Conservation (phyloP, 2,329 filamentous ascomycete genomes). For the Epichloe amarillans region DNA sequence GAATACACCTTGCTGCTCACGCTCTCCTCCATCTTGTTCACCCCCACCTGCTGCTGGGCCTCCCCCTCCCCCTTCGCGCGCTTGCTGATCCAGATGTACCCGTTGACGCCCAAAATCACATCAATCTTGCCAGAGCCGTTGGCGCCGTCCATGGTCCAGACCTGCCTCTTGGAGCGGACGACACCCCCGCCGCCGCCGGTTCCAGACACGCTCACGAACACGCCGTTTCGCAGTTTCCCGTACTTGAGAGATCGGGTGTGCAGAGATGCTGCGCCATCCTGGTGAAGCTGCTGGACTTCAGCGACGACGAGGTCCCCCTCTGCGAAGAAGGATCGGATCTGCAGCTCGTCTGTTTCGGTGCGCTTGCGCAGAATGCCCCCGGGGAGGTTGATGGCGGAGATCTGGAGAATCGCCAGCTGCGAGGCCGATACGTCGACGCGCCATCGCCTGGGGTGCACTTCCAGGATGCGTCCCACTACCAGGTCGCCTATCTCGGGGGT, state of each 20-base stretch:
- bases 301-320: constrained; percentile 91
- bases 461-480: constrained; percentile 83
- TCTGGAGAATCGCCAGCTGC: constrained; percentile 70
- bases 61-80: constrained; percentile 51
- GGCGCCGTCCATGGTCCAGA: constrained; percentile 61
- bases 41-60: constrained; percentile 32
- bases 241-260: constrained; percentile 89
- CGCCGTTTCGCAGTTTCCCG: constrained; percentile 86
- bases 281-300: constrained; percentile 81
- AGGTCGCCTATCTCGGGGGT: constrained; percentile 93
- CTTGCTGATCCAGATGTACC: constrained; percentile 90
- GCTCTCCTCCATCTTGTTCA: constrained; percentile 79
- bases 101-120: constrained; percentile 85
- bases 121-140: constrained; percentile 56
- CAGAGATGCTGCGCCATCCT: constrained; percentile 73
- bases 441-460: constrained; percentile 90
- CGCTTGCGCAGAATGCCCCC: constrained; percentile 83
- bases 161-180: constrained; percentile 69
- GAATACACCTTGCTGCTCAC: constrained; percentile 81
- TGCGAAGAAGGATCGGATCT: constrained; percentile 93
- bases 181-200: constrained; percentile 79
- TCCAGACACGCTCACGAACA: constrained; percentile 72
- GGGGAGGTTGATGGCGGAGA: constrained; percentile 86
- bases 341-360: constrained; percentile 91
- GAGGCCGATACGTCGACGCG: constrained; percentile 86